phyloP scores from a whole-genome alignment of 73 alveolate genomes.

The Symbiodinium natans region DNA sequence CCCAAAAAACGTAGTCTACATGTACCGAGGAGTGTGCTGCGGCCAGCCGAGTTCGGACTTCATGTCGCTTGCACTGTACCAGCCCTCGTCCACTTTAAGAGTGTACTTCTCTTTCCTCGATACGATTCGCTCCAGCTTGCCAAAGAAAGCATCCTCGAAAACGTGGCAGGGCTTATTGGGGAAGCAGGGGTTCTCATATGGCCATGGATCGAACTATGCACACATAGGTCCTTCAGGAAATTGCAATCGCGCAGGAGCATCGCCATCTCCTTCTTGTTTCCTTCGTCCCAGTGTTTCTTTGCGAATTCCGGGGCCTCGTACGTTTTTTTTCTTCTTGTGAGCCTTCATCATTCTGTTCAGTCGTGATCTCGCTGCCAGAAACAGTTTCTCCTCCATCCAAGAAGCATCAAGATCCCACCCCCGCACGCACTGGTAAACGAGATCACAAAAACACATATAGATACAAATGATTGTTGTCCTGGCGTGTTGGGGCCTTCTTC shows the following conservation, averaged over 20 bases:
- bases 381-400: not conserved
- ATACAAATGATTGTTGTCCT: too few species aligned
- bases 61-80: not conserved
- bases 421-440: too few species aligned
- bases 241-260: not conserved
- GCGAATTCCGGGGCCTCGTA: not conserved
- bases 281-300: not conserved
- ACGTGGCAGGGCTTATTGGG: not conserved
- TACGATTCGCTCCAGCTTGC: not conserved
- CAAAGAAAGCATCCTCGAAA: not conserved
- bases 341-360: not conserved
- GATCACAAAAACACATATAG: too few species aligned
- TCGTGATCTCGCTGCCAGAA: not conserved
- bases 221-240: not conserved
- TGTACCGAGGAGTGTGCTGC: not conserved
- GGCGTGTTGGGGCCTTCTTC: not conserved
- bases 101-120: not conserved
- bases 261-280: not conserved
- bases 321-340: not conserved
- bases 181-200: too few species aligned
- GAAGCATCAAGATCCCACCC: too few species aligned
- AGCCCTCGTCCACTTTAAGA: not conserved
- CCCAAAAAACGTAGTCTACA: too few species aligned
- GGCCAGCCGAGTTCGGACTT: not conserved
- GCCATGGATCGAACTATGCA: not conserved